Conservation (phyloP, 2,329 filamentous ascomycete genomes). For the Celoporthe dispersa region DNA sequence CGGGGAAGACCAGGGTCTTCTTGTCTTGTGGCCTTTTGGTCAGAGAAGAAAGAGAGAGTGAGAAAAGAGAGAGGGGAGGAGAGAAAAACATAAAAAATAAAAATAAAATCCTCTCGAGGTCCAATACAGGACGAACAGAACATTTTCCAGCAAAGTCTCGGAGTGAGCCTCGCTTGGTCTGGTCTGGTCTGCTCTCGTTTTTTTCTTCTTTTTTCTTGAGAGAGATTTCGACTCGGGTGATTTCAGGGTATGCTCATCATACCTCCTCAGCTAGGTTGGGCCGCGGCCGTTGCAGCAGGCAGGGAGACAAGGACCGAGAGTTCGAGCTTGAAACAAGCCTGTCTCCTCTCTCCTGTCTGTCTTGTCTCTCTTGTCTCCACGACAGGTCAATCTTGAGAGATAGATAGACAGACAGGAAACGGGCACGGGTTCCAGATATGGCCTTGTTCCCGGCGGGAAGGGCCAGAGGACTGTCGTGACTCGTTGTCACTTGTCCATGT, state of each 20-base stretch:
- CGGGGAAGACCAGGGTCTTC: slow-evolving; percentile 11
- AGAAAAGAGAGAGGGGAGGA: neutral
- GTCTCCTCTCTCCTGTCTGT: neutral
- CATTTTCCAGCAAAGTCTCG: neutral
- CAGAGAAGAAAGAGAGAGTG: neutral
- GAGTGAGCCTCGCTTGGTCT: neutral
- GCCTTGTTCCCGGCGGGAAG: neutral
- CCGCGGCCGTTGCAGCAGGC: neutral
- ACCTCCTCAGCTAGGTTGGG: neutral
- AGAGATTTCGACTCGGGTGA: no score
- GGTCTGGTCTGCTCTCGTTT: neutral
- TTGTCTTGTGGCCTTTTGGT: neutral
- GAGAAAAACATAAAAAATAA: no score
- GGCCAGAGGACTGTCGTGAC: neutral
- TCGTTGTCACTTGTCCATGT: neutral
- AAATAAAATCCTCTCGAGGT: no score
- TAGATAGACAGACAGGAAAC: neutral
- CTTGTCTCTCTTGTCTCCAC: neutral
- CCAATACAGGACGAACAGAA: neutral
- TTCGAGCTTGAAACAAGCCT: slow-evolving; percentile 5
- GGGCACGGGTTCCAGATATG: slow-evolving; percentile 1
- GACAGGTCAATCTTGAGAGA: neutral
- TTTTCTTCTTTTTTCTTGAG: neutral
- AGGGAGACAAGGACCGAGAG: neutral
- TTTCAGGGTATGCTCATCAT: neutral